Evolutionary conservation across 2,329 filamentous ascomycete species (phyloP).

Genomic region (Neopestalotiopsis sp.): DNA sequence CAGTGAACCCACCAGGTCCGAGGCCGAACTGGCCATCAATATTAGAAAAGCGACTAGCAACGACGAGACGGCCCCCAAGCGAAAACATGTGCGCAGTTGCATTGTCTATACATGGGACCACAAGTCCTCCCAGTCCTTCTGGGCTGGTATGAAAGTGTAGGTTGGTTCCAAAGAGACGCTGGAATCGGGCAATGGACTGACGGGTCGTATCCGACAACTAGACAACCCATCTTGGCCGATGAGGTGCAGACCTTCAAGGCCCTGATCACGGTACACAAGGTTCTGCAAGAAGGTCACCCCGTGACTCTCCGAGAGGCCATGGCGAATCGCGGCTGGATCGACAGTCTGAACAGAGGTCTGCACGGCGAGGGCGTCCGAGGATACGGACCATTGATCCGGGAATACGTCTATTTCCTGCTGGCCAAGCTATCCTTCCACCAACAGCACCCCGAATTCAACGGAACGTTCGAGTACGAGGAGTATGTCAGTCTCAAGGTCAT

Average conservation of each 20-base stretch:
- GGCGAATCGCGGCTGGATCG: constrained; percentile 87
- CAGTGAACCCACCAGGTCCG: constrained; percentile 54
- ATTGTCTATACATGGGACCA: constrained; percentile 99
- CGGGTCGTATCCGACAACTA: constrained; percentile 40
- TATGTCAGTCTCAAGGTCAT: constrained; percentile 98
- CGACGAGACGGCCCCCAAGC: constrained; percentile 72
- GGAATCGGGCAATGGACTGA: background rate
- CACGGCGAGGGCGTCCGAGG: constrained; percentile 84
- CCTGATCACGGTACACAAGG: constrained; percentile 95
- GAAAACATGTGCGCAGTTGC: constrained; percentile 95
- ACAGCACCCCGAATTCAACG: constrained; percentile 97
- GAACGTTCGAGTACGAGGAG: constrained; percentile 98
- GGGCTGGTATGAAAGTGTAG: constrained; percentile 98
- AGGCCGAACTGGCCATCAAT: constrained; percentile 72
- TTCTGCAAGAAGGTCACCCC: constrained; percentile 95
- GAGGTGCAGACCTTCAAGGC: constrained; percentile 99
- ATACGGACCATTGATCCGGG: constrained; percentile 90
- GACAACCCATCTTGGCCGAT: constrained; percentile 96
- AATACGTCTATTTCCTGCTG: constrained; percentile 95
- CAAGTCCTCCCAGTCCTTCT: constrained; percentile 93
- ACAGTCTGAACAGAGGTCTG: constrained; percentile 86
- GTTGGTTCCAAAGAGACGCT: constrained; percentile 38
- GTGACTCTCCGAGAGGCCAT: constrained; percentile 87
- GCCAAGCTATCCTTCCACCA: constrained; percentile 97
- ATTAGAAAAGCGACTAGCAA: constrained; percentile 73